phyloP scores from a whole-genome alignment of 2,329 filamentous ascomycete species.

The Coniochaeta prunicola region DNA sequence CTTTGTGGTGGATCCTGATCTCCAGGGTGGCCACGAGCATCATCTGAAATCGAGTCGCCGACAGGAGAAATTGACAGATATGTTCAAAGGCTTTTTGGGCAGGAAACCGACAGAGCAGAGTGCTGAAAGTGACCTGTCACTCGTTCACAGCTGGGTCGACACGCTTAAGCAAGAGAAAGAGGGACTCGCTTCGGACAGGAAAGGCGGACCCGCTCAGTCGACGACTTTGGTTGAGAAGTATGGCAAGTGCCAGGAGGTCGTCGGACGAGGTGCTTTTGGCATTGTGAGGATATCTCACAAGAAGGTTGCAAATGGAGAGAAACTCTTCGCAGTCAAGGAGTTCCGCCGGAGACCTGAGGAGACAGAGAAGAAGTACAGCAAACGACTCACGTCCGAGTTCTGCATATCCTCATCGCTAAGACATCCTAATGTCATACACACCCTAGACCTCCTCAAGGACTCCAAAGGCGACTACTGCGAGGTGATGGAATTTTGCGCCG shows the following conservation, averaged over 20 bases:
- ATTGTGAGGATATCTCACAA: constrained; percentile 98
- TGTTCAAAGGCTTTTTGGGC: constrained; percentile 81
- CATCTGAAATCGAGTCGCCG: constrained; percentile 82
- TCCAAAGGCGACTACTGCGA: constrained; percentile 97
- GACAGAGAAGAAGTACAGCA: constrained; percentile 95
- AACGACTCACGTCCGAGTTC: constrained; percentile 92
- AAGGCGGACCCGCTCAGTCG: constrained; percentile 64
- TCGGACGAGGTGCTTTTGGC: constrained; percentile 92
- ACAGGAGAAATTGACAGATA: constrained; percentile 89
- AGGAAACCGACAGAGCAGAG: constrained; percentile 72
- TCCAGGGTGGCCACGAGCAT: constrained; percentile 73
- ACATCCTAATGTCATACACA: constrained; percentile 97
- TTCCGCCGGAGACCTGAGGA: constrained; percentile 92
- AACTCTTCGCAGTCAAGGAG: constrained; percentile 95
- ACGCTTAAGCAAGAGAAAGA: constrained; percentile 86
- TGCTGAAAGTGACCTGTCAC: constrained; percentile 74
- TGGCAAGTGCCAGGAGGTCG: constrained; percentile 95
- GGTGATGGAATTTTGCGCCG: constrained; percentile 98
- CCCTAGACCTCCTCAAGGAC: constrained; percentile 88
- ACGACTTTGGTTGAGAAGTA: constrained; percentile 90
- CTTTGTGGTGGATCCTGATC: constrained; percentile 41
- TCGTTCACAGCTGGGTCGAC: constrained; percentile 95
- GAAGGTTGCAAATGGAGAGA: constrained; percentile 79
- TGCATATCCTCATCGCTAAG: constrained; percentile 96
- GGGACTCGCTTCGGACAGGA: constrained; percentile 66